Percentiles rank a stretch among this genome's conserved stretches.
phyloP scores from a whole-genome alignment of 208 protist genomes.

The Leishmania martiniquensis region DNA sequence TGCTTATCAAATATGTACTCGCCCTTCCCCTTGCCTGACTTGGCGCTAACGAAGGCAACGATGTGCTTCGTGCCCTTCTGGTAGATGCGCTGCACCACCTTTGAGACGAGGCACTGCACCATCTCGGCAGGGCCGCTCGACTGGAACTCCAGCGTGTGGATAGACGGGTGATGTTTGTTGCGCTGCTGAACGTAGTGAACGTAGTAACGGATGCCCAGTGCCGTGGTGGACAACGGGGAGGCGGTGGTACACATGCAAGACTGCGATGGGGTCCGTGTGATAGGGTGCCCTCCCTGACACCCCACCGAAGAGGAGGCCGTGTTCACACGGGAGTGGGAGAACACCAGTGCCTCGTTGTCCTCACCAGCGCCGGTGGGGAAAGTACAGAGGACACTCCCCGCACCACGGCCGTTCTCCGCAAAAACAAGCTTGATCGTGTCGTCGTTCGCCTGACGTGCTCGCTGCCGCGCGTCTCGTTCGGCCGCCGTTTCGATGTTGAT shows the following conservation, averaged over 20 bases:
- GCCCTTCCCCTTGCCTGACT: conserved; percentile 73
- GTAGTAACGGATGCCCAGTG: conserved; percentile 39
- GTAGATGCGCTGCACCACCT: conserved; percentile 60
- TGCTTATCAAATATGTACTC: conserved; percentile 53
- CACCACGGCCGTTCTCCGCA: conserved; percentile 10
- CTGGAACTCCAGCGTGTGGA: conserved; percentile 60
- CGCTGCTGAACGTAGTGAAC: conserved; percentile 56
- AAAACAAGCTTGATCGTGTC: conserved; percentile 35
- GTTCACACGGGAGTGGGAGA: conserved; percentile 45
- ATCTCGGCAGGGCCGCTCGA: conserved; percentile 23
- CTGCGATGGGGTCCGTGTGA: conserved; percentile 5
- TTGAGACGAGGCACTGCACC: conserved; percentile 31
- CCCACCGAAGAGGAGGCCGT: conserved; percentile 23
- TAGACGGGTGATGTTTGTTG: conserved; percentile 30
- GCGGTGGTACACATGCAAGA: background rate
- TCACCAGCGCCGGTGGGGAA: conserved; percentile 4
- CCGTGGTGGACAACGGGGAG: background rate
- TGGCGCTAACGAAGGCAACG: conserved; percentile 76
- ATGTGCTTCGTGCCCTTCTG: conserved; percentile 54
- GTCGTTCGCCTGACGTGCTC: conserved; percentile 29
- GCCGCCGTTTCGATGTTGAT: conserved; percentile 74
- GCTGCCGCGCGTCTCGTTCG: conserved; percentile 53
- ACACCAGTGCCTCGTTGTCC: conserved; percentile 28
- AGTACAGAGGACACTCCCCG: conserved; percentile 24
- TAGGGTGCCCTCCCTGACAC: conserved; percentile 2